Conservation (phyloP, 2,329 filamentous ascomycete genomes). For the Aspergillus novofumigatus region DNA sequence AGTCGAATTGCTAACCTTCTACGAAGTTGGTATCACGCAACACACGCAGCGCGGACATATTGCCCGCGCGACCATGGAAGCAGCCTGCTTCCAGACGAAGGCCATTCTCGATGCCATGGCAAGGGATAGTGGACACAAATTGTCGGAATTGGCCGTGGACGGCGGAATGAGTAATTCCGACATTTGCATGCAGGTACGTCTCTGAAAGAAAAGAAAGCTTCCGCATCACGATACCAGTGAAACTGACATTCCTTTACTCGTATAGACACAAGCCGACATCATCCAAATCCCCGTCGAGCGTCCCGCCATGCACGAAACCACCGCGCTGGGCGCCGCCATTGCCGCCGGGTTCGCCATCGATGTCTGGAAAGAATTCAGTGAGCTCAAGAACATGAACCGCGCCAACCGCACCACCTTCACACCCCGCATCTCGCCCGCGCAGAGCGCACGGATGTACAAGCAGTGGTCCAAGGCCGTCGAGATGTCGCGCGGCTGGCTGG, state of each 20-base stretch:
- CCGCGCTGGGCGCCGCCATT: slow-evolving; percentile 81
- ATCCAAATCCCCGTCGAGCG: slow-evolving; percentile 79
- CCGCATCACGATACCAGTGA: neutral
- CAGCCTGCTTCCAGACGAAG: slow-evolving; percentile 87
- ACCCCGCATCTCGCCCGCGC: slow-evolving; percentile 58
- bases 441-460: slow-evolving; percentile 61
- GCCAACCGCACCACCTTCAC: slow-evolving; percentile 66
- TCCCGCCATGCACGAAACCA: slow-evolving; percentile 86
- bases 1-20: slow-evolving; percentile 8
- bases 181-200: slow-evolving; percentile 72
- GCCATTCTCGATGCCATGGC: slow-evolving; percentile 91
- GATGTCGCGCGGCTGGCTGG: slow-evolving; percentile 70
- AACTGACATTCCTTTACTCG: slow-evolving; percentile 8
- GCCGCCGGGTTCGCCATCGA: slow-evolving; percentile 80
- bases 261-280: slow-evolving; percentile 75
- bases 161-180: slow-evolving; percentile 87
- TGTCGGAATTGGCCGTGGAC: slow-evolving; percentile 75
- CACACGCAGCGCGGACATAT: slow-evolving; percentile 83
- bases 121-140: slow-evolving; percentile 71
- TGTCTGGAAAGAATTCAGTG: slow-evolving; percentile 71
- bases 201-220: neutral
- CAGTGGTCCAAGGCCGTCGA: slow-evolving; percentile 73
- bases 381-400: slow-evolving; percentile 69
- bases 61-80: slow-evolving; percentile 82
- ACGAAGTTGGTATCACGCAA: slow-evolving; percentile 70